phyloP scores from a whole-genome alignment of 148 eudicot species.

The Agrostemma githago region DNA sequence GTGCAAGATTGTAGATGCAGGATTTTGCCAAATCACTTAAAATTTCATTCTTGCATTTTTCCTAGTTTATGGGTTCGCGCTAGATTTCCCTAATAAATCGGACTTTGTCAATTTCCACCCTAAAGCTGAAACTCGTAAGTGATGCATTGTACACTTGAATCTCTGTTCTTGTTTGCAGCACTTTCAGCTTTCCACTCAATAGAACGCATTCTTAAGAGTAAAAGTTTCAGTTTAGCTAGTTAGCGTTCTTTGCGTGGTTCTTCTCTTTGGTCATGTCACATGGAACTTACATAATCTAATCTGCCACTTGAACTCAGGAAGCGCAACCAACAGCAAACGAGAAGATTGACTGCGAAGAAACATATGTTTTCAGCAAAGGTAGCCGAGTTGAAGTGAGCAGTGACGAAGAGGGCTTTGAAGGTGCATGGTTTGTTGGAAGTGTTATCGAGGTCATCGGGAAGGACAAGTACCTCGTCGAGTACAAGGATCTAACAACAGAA shows the following conservation, averaged over 20 bases:
- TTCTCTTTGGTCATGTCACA: neutral
- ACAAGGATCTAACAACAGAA: slow-evolving; percentile 57
- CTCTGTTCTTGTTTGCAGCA: neutral
- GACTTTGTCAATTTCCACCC: neutral
- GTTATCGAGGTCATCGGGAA: slow-evolving; percentile 36
- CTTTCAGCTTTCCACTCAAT: neutral
- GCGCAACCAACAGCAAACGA: slow-evolving; percentile 11
- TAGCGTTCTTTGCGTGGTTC: neutral
- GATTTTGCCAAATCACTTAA: too few relatives aligned
- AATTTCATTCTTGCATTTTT: too few relatives aligned
- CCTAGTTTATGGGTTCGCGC: too few relatives aligned
- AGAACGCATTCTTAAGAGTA: neutral
- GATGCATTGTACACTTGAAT: neutral
- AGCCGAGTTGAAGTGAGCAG: slow-evolving; percentile 67
- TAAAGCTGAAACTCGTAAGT: neutral
- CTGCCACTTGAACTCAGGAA: slow-evolving; percentile 21
- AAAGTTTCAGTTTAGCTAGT: neutral
- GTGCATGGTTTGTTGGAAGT: slow-evolving; percentile 87
- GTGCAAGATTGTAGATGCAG: too few relatives aligned
- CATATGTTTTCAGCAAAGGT: slow-evolving; percentile 35
- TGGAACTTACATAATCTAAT: neutral
- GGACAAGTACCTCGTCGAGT: slow-evolving; percentile 52
- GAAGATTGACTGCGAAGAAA: slow-evolving; percentile 16
- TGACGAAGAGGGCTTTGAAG: slow-evolving; percentile 84
- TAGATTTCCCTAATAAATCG: too few relatives aligned